Conservation (phyloP, 495 filamentous ascomycete species). For the Astrothelium macrocarpum region DNA sequence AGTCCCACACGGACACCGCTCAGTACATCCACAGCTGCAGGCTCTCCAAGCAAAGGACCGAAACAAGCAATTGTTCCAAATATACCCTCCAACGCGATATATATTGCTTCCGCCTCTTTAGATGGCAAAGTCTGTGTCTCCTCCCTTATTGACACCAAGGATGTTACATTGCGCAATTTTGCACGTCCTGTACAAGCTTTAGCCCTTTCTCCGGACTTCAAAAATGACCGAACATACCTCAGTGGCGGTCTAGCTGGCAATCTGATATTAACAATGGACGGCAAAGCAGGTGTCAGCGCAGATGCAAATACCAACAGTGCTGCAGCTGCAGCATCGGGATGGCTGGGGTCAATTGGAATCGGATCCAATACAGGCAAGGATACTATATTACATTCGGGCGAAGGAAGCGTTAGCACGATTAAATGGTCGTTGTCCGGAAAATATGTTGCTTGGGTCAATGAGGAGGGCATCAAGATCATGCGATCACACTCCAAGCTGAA, state of each 20-base stretch:
- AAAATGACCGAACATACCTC: slow-evolving; percentile 72
- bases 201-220: slow-evolving; percentile 85
- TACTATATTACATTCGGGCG: slow-evolving; percentile 79
- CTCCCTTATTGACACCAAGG: slow-evolving; percentile 66
- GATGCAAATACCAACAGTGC: slow-evolving; percentile 72
- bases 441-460: slow-evolving; percentile 90
- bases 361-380: slow-evolving; percentile 73
- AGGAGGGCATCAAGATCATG: slow-evolving; percentile 97
- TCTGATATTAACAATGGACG: slow-evolving; percentile 78
- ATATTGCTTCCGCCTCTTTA: slow-evolving; percentile 87
- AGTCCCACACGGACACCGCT: background rate
- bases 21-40: slow-evolving; percentile 35
- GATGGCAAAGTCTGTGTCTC: slow-evolving; percentile 90
- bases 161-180: slow-evolving; percentile 87
- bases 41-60: slow-evolving; percentile 18
- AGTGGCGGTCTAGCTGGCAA: slow-evolving; percentile 87
- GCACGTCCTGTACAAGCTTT: slow-evolving; percentile 84
- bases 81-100: slow-evolving; percentile 73
- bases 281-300: slow-evolving; percentile 63
- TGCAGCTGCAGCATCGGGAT: slow-evolving; percentile 79
- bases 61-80: slow-evolving; percentile 40
- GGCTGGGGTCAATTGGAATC: slow-evolving; percentile 78
- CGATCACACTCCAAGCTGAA: slow-evolving; percentile 76
- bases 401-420: slow-evolving; percentile 81
- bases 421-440: slow-evolving; percentile 87